Evolutionary conservation across 768 basidiomycete species (phyloP).

Genomic region (Auriscalpium vulgare): DNA sequence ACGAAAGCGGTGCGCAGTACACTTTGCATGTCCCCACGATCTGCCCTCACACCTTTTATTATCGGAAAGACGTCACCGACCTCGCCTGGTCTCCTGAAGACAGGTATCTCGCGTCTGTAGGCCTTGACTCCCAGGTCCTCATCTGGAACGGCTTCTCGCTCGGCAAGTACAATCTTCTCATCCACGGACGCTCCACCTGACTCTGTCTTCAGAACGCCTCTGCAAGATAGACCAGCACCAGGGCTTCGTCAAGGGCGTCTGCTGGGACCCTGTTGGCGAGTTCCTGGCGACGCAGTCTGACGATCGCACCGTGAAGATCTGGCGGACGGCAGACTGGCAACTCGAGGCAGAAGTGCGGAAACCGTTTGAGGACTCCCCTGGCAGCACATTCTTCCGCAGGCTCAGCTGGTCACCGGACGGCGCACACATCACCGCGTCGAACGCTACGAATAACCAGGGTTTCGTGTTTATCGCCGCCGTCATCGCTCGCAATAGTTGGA

Average conservation of each 20-base stretch:
- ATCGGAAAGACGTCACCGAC: constrained; percentile 76
- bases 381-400: constrained; percentile 88
- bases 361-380: constrained; percentile 90
- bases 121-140: constrained; percentile 82
- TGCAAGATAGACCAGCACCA: constrained; percentile 82
- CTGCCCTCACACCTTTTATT: constrained; percentile 2
- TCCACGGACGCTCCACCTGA: neutral
- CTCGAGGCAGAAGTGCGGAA: constrained; percentile 79
- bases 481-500: constrained; percentile 84
- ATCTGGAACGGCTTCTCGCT: constrained; percentile 94
- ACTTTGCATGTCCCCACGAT: neutral
- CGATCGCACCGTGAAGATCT: constrained; percentile 93
- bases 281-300: constrained; percentile 97
- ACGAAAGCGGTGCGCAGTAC: constrained; percentile 74
- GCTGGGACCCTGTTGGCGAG: constrained; percentile 98
- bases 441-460: constrained; percentile 92
- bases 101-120: constrained; percentile 87
- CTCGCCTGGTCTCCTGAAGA: constrained; percentile 94
- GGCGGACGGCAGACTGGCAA: constrained; percentile 90
- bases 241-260: constrained; percentile 97
- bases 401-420: constrained; percentile 99
- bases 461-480: constrained; percentile 98
- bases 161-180: constrained; percentile 37
- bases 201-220: constrained; percentile 53
- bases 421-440: constrained; percentile 96